Percentiles rank a stretch among this genome's conserved stretches.
Evolutionary conservation across 768 basidiomycete genomes (phyloP).

Genomic region (Boletus edulis): DNA sequence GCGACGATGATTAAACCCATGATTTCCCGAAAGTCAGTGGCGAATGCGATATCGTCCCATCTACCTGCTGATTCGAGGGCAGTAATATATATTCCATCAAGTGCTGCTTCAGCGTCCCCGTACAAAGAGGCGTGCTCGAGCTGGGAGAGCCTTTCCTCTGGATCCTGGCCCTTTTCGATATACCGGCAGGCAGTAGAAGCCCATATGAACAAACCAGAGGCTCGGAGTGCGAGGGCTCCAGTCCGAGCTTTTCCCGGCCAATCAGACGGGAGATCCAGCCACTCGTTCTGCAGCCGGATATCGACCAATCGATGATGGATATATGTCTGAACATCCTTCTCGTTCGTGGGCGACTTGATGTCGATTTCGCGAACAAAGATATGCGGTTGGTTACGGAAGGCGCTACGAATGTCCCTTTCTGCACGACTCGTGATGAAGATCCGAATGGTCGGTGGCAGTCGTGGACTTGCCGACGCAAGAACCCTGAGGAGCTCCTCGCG

Average conservation of each 20-base stretch:
- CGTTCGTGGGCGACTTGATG: constrained; percentile 24
- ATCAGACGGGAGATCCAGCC: constrained; percentile 24
- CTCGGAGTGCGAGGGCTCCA: constrained; percentile 22
- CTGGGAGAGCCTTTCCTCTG: constrained; percentile 28
- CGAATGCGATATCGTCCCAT: constrained; percentile 30
- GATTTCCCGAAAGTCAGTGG: constrained; percentile 31
- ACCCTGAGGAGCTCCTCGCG: constrained; percentile 30
- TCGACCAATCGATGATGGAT: constrained; percentile 26
- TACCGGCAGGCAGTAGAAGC: constrained; percentile 34
- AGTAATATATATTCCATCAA: constrained; percentile 30
- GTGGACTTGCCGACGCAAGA: constrained; percentile 22
- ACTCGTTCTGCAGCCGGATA: constrained; percentile 28
- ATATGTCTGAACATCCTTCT: constrained; percentile 24
- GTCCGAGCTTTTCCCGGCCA: constrained; percentile 27
- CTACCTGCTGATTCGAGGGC: constrained; percentile 30
- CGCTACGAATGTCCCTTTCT: constrained; percentile 27
- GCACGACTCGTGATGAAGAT: constrained; percentile 34
- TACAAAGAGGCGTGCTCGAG: constrained; percentile 21
- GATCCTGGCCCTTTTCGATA: constrained; percentile 30
- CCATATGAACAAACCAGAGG: constrained; percentile 34
- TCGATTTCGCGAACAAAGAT: constrained; percentile 23
- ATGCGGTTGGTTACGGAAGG: constrained; percentile 10
- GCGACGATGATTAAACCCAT: constrained; percentile 32
- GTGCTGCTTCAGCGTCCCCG: constrained; percentile 25
- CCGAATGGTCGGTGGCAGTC: constrained; percentile 24